Evolutionary conservation across 805 yeast species (phyloP), one percentile per base, ranked within the genome.

Genomic region (Lipomyces chichibuensis): DNA sequence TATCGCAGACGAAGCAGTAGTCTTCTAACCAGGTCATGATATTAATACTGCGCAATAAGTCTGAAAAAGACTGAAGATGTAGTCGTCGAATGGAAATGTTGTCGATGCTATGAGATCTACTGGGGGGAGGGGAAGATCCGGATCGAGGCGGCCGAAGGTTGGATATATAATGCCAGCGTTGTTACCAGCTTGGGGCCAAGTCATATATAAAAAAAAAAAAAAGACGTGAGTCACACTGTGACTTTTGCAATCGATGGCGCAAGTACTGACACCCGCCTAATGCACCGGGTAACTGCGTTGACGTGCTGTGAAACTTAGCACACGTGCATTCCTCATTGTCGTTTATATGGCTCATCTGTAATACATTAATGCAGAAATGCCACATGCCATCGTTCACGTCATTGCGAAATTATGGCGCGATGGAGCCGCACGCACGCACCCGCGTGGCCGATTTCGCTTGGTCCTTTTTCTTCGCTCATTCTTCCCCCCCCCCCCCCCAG

Each of bases 1-100:
- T 83, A 72, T 85, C 88, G 76, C 89, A 85, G 65, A 84, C 87
- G 59, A 84, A 80, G 79, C 89, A 85, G 76, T 78, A 85, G 74
- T 85, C 88, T 74, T 82, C 84, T 69, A 79, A 69, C 83, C 83
- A 80, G 49, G 49, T 43, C 49, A 43, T 43, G 13, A 6, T 29
- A 29, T 29, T 37, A 14, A 14, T 37, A 37, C 43, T 37, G 13
- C 43, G 2, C 2, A 14, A 1, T 5, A 14, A 37, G 6, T 37
- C 43, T 37, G 43, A 37, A 13, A 17, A 6, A 37, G 43, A 37
- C 7, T 29, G 32, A 29, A 29, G 32, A 5, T 27, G 7, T 29
- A 5, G 32, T 5, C 7, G 29, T 27, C 29, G 29, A 27, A 27
- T 1, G 29, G 39, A 9, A 37, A 43, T 43, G 49, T n/a, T 43